A percentile compares a stretch with the other conserved stretches of the same genome.
Evolutionary conservation across 176 grass and related monocot genomes (phyloP).

Genomic region (Bolboschoenus planiculmis): DNA sequence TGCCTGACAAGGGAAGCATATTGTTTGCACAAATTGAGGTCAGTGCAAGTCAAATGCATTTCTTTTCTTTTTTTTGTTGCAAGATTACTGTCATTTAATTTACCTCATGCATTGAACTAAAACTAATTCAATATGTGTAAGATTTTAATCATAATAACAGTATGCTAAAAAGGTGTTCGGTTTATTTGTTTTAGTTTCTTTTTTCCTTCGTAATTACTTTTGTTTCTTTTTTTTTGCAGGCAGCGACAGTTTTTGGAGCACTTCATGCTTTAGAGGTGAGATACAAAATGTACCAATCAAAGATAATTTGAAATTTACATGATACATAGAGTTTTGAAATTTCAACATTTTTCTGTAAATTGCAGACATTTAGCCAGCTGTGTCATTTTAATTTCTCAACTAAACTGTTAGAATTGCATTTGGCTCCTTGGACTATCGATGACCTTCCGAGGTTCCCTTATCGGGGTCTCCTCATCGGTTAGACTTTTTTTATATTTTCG

Average conservation of each 20-base stretch:
- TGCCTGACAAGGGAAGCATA: constrained; percentile 48
- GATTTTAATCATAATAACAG: not conserved
- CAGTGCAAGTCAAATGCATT: constrained; percentile 13
- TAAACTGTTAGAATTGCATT: constrained; percentile 59
- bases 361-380: constrained; percentile 82
- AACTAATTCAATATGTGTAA: not conserved
- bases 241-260: constrained; percentile 88
- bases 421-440: constrained; percentile 73
- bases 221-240: constrained; percentile 53
- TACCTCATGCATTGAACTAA: not conserved
- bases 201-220: not conserved
- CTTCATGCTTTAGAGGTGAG: constrained; percentile 83
- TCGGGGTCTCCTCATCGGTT: constrained; percentile 90
- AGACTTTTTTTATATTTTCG: constrained; percentile 18
- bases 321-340: not conserved
- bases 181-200: not conserved
- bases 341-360: not conserved
- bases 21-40: constrained; percentile 67
- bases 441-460: constrained; percentile 87
- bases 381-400: constrained; percentile 80
- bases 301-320: not conserved
- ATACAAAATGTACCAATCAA: not conserved
- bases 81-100: not conserved
- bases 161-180: not conserved
- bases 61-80: not conserved